Evolutionary conservation across 1,284 basidiomycete species (phyloP).

Genomic region (Ganoderma sinense): DNA sequence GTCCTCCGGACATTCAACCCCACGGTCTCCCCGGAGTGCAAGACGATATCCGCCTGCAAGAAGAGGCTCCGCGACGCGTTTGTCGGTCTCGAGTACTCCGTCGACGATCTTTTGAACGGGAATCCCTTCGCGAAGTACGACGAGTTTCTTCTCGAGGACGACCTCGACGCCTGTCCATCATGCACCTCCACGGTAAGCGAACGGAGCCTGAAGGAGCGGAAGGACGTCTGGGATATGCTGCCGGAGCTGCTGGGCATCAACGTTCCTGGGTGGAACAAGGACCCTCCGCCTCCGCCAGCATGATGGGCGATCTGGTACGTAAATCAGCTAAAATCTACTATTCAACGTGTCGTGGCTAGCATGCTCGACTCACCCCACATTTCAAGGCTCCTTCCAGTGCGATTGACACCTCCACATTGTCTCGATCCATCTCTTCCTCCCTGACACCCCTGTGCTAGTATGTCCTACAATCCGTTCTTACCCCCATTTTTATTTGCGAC

Average conservation of each 20-base stretch:
- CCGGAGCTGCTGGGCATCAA: constrained; percentile 9
- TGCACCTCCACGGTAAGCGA: not conserved
- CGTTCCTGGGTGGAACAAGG: constrained; percentile 18
- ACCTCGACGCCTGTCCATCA: not conserved
- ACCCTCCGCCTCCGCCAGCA: not conserved
- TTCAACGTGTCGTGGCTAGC: no score
- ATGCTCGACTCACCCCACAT: no score
- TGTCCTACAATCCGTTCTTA: no score
- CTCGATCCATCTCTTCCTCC: no score
- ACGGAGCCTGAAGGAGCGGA: not conserved
- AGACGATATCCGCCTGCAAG: not conserved
- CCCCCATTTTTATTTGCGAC: no score
- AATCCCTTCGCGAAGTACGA: not conserved
- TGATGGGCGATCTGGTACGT: no score
- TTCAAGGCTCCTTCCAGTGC: no score
- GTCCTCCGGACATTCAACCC: not conserved
- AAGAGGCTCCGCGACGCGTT: not conserved
- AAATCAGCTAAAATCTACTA: no score
- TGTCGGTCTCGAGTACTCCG: not conserved
- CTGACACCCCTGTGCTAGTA: no score
- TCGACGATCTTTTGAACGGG: not conserved
- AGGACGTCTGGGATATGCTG: constrained; percentile 4
- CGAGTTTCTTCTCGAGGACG: no score
- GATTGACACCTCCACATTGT: no score
- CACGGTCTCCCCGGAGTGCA: not conserved